Base-by-base conservation (phyloP, 345 rosid species). In the Populus deltoides region DNA sequence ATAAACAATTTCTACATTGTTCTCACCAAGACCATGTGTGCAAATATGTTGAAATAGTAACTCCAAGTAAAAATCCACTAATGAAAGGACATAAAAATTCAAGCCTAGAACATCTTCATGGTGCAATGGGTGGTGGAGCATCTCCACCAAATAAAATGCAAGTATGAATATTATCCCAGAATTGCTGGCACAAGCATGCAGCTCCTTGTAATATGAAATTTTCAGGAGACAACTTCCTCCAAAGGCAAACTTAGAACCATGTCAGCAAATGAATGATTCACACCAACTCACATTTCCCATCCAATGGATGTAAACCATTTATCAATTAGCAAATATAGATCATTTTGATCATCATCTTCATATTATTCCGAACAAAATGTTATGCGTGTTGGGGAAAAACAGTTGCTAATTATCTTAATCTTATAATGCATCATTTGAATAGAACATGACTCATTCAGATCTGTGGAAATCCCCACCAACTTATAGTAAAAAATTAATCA, bases 1-100 rank as follows among this genome's bases (percentile, higher is more conserved):
- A 72, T 35, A 35, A 62, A 67, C 17, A 68, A 51, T 62, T 20
- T 13, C 55, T 66, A 71, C 7, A 29, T 6, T 27, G 78, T 70
- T 35, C 53, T 72, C 6, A 27, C 36, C 25, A 43, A 27, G 38
- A 24, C 61, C 11, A 77, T 12, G 36, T 29, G 1, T 18, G 20
- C 68, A 20, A 17, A 8, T 9, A 68, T 65, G 45, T 10, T 68
- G 66, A 70, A 62, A 75, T 73, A 65, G 61, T 69, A 72, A 67
- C 66, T 45, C 36, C 17, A 39, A 11, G 18, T 17, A 66, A 33
- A 25, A 53, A 33, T 27, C 33, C 3, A 13, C 22, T 66, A 35
- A 31, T 66, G 69, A 31, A 66, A 31, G 13, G 63, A n/a, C 10
- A 20, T n/a, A n/a, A n/a, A 3, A 57, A 22, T 57, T n/a, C 29